Base-by-base conservation (phyloP, 345 rosid species). In the Microthlaspi erraticum region DNA sequence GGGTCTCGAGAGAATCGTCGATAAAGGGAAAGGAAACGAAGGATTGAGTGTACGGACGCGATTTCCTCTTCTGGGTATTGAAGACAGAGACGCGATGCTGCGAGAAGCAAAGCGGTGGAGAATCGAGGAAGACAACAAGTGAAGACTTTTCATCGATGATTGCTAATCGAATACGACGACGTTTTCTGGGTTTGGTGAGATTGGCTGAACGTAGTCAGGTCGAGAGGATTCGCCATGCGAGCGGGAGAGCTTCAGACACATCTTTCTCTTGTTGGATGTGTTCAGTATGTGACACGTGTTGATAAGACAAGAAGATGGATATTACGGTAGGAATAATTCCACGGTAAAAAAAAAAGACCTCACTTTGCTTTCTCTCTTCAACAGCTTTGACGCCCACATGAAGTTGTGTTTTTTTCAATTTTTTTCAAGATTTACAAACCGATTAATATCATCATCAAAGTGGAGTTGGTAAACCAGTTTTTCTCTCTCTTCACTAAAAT, bases 1-100 rank as follows among this genome's bases (percentile, higher is more conserved):
- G 66, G 79, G 73, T 77, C 65, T 77, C 56, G 48, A 67, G 68
- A 60, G 74, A 72, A 74, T 49, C 66, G 62, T 12, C 1, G 76
- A 38, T 33, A 54, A 49, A 75, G 81, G 79, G 49, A 50, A 8
- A 45, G 57, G 66, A 56, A 71, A 33, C 45, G 75, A 74, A 33
- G 70, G 69, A 64, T 18, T 18, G 16, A 2, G 65, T 16, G 61
- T 7, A 58, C 48, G 73, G 49, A 39, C 23, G 2, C 14, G 26
- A 72, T 41, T 48, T 23, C 55, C 67, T 64, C 46, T 26, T 64
- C 72, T 66, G 63, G 64, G 70, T 9, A 70, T 18, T 6, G 73
- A 57, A 3, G 72, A 77, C 39, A 70, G 49, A 39, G 68, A 45
- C 5, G 60, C 60, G 67, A 57, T 33, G 52, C 36, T 53, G 66